These are phyloP conservation scores for Pythium brachiatum DNA, from an alignment of 352 stramenopile species.

Conservation along the genomic window DNA sequence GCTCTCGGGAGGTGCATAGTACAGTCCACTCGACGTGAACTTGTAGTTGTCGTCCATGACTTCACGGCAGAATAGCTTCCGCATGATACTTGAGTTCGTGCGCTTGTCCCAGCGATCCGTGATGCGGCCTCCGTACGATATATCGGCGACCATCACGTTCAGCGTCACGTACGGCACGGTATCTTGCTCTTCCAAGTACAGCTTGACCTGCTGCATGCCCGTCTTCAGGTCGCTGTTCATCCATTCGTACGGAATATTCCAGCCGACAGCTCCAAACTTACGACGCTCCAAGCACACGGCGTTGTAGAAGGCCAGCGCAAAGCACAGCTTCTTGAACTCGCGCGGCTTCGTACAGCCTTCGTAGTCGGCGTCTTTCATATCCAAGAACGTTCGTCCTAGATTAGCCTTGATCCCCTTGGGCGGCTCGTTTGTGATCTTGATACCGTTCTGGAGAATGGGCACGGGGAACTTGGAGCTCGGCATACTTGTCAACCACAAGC, in stretches of 20 bases:
- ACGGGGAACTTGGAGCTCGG: slow-evolving; percentile 89
- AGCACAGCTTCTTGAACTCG: slow-evolving; percentile 91
- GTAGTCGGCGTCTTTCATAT: slow-evolving; percentile 91
- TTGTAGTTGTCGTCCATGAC: slow-evolving; percentile 88
- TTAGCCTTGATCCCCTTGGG: slow-evolving; percentile 92
- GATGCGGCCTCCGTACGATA: slow-evolving; percentile 94
- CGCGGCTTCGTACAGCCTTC: slow-evolving; percentile 83
- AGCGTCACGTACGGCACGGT: slow-evolving; percentile 92
- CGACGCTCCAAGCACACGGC: slow-evolving; percentile 91
- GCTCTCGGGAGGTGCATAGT: slow-evolving; percentile 76
- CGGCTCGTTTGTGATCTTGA: slow-evolving; percentile 96
- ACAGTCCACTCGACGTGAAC: slow-evolving; percentile 75
- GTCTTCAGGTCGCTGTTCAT: slow-evolving; percentile 96
- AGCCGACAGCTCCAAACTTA: slow-evolving; percentile 94
- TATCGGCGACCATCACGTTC: slow-evolving; percentile 94
- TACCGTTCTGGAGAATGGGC: slow-evolving; percentile 93
- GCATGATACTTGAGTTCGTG: slow-evolving; percentile 93
- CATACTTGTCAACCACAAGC: slow-evolving; percentile 94
- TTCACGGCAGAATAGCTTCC: slow-evolving; percentile 85
- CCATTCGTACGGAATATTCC: slow-evolving; percentile 96
- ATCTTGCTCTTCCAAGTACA: slow-evolving; percentile 94
- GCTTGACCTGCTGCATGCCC: slow-evolving; percentile 88
- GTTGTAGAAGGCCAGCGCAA: slow-evolving; percentile 94
- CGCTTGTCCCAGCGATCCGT: slow-evolving; percentile 94
- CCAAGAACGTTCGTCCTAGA: slow-evolving; percentile 89